Evolutionary conservation across 202 grass and related monocot genomes (phyloP).

Genomic region (Setaria italica): DNA sequence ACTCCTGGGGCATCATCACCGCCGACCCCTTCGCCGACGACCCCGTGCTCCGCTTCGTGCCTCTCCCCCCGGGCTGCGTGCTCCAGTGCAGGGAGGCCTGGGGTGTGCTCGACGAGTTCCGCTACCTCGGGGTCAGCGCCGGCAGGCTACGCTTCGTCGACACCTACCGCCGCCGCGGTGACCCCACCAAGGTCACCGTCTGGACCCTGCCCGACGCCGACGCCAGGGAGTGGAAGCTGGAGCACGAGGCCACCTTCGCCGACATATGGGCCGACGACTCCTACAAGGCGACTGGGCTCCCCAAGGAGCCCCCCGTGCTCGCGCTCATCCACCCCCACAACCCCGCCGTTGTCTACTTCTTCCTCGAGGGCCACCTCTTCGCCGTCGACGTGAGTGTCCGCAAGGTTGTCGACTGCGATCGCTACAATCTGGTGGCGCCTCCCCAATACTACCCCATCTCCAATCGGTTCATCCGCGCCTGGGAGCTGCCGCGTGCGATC

Average conservation of each 20-base stretch:
- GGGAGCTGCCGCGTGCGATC: conserved; percentile 19
- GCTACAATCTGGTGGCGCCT: conserved; percentile 25
- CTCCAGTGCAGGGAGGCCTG: not conserved
- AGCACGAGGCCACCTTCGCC: not conserved
- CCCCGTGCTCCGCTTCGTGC: not conserved
- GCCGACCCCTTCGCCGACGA: not conserved
- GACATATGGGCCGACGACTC: not conserved
- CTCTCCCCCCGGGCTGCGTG: not conserved
- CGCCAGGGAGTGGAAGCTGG: too few species aligned
- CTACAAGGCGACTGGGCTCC: conserved; percentile 35
- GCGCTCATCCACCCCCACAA: conserved; percentile 31
- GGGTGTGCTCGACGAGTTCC: not conserved
- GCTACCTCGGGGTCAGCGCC: not conserved
- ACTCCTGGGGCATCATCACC: not conserved
- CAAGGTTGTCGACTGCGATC: conserved; percentile 6
- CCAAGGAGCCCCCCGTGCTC: not conserved
- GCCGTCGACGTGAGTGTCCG: not conserved
- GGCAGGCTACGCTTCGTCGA: conserved; percentile 27
- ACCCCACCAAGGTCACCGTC: too few species aligned
- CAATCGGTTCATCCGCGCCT: conserved; percentile 26
- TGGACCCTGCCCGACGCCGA: too few species aligned
- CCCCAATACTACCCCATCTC: not conserved
- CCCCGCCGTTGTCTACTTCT: conserved; percentile 41
- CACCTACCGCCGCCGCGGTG: not conserved
- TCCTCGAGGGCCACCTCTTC: conserved; percentile 9